Conservation (phyloP, 176 grass and related monocot species). For the Oryza australiensis region DNA sequence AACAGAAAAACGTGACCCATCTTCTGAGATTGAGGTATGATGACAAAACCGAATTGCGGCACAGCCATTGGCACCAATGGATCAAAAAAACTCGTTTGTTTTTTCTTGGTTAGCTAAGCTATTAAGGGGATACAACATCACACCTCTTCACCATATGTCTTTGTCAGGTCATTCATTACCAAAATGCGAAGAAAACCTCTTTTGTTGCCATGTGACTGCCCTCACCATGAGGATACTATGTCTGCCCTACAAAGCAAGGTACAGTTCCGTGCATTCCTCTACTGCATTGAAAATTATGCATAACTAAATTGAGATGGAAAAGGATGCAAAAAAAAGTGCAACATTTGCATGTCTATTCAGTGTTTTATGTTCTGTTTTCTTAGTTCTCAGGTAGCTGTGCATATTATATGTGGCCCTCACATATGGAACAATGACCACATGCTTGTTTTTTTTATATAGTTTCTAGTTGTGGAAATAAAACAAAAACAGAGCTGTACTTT, state of each 20-base stretch:
- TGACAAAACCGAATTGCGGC: not conserved
- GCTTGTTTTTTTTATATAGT: not conserved
- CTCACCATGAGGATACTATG: not conserved
- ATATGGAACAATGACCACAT: too few species aligned
- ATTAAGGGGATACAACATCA: not conserved
- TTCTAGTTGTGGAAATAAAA: not conserved
- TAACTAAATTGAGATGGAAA: too few species aligned
- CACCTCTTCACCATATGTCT: not conserved
- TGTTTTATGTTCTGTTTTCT: not conserved
- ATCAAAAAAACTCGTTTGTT: not conserved
- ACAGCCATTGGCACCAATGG: not conserved
- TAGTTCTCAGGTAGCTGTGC: too few species aligned
- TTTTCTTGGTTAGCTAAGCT: not conserved
- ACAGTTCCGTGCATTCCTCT: not conserved
- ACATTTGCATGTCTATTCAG: not conserved
- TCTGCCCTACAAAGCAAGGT: not conserved
- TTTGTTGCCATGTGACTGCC: conserved; percentile 5
- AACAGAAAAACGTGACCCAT: too few species aligned
- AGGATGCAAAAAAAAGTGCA: not conserved
- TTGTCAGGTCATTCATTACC: conserved; percentile 2
- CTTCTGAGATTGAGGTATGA: too few species aligned
- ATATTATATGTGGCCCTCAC: too few species aligned
- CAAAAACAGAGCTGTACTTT: not conserved
- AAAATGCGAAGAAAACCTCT: conserved; percentile 25
- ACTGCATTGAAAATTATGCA: not conserved